Conservation (phyloP, 495 filamentous ascomycete species). For the Trichoderma virens region DNA sequence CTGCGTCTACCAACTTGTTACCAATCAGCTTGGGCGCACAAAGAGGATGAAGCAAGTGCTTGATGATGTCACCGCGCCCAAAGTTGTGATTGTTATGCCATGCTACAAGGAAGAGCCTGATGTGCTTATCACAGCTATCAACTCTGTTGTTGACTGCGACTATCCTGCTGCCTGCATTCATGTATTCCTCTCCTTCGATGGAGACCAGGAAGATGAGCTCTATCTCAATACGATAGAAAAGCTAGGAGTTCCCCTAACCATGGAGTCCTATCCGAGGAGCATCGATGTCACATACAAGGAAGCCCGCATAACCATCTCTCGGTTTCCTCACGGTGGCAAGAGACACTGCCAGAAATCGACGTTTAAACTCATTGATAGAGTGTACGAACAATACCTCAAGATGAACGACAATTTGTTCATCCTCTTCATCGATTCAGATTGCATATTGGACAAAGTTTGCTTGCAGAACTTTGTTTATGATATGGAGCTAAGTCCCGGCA, state of each 20-base stretch:
- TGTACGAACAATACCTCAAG: slow-evolving; percentile 84
- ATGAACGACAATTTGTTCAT: slow-evolving; percentile 90
- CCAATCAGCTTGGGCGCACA: slow-evolving; percentile 70
- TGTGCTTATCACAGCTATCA: slow-evolving; percentile 77
- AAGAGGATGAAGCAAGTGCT: slow-evolving; percentile 77
- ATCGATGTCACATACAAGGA: slow-evolving; percentile 83
- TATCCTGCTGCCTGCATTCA: slow-evolving; percentile 92
- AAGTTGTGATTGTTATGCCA: slow-evolving; percentile 96
- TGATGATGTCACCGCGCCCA: slow-evolving; percentile 80
- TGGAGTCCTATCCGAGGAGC: slow-evolving; percentile 76
- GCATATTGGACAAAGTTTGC: slow-evolving; percentile 86
- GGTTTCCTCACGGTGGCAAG: slow-evolving; percentile 92
- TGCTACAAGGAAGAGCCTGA: slow-evolving; percentile 91
- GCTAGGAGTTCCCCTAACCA: slow-evolving; percentile 72
- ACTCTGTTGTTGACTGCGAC: slow-evolving; percentile 90
- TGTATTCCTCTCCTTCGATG: slow-evolving; percentile 94
- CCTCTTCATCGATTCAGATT: slow-evolving; percentile 97
- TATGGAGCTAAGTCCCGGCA: slow-evolving; percentile 96
- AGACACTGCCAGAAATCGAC: slow-evolving; percentile 89
- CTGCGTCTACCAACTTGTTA: slow-evolving; percentile 84
- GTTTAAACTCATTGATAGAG: slow-evolving; percentile 89
- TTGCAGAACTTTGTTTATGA: slow-evolving; percentile 98
- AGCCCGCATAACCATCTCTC: slow-evolving; percentile 81
- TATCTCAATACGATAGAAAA: slow-evolving; percentile 84
- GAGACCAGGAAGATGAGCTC: slow-evolving; percentile 77